Base-by-base conservation (phyloP, 352 stramenopile species). In the Phytopythium chamaehyphon region DNA sequence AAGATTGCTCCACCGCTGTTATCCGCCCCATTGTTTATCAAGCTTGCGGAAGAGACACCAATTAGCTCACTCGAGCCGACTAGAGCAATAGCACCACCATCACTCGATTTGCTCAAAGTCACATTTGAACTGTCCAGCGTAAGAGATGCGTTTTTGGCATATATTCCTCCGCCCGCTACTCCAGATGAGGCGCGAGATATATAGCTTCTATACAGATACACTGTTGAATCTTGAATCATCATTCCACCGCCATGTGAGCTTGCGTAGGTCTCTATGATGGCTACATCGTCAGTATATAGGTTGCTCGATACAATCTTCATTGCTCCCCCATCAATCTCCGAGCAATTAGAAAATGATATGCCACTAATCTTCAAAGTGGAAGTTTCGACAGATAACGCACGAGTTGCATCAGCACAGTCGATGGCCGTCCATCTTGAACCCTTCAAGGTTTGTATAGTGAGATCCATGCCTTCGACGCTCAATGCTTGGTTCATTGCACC, bases 361-460 rank as follows among this genome's bases (percentile, higher is more conserved):
- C 78, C 78, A 16, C 70, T 43, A 8, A 89, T 36, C 4, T 2
- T 28, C 8, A 73, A 11, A 3, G 18, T 62, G 5, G 71, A 67
- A 0, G 24, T 23, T 5, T 47, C 22, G 6, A 40, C 51, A 1
- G 64, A 18, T 26, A 47, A 12, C 64, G 62, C 48, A 21, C 64
- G 46, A 26, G 63, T 33, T 2, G 28, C 15, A 2, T 35, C 22
- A 3, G 65, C 46, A 12, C 76, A 90, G 26, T 85, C 55, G 6
- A 87, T 16, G n/a, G 14, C 57, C 0, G 76, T 86, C 66, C 67
- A 86, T 35, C 54, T 62, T 8, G 68, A 77, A 0, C 79, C 76
- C 48, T 76, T 77, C 21, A 90, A 47, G 0, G 67, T 68, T 1
- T 47, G 35, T 15, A 90, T 73, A 0, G 40, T 71, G 6, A 90